Conservation (phyloP, 768 basidiomycete species). For the Pulveroboletus sp. region DNA sequence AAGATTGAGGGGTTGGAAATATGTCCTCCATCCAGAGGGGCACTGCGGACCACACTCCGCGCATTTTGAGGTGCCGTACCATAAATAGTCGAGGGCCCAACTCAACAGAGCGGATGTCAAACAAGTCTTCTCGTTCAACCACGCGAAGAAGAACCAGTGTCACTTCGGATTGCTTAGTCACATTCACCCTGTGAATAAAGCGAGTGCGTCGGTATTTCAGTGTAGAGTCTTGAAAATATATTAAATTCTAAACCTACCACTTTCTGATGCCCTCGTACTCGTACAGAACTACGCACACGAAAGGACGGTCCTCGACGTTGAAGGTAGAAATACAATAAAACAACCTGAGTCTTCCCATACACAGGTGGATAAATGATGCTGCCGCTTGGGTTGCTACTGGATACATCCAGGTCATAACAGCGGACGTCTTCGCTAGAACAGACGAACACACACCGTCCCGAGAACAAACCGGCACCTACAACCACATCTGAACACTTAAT, state of each 20-base stretch:
- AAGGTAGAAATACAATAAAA: slow-evolving; percentile 9
- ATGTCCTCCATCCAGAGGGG: too few relatives aligned
- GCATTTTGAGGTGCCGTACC: not conserved
- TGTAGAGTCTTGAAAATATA: not conserved
- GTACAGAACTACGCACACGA: slow-evolving; percentile 1
- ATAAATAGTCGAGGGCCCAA: slow-evolving; percentile 2
- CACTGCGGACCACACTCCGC: too few relatives aligned
- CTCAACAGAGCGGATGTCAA: not conserved
- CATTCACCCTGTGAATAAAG: not conserved
- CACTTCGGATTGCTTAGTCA: not conserved
- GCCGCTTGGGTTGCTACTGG: not conserved
- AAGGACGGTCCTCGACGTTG: slow-evolving; percentile 9
- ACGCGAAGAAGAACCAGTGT: slow-evolving; percentile 11
- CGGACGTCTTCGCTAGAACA: slow-evolving; percentile 11
- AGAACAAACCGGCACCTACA: slow-evolving; percentile 3
- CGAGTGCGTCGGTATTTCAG: not conserved
- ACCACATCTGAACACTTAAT: slow-evolving; percentile 10
- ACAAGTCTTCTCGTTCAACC: slow-evolving; percentile 15
- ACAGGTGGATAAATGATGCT: not conserved
- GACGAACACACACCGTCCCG: slow-evolving; percentile 13
- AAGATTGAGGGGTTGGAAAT: too few relatives aligned
- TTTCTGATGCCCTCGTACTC: not conserved
- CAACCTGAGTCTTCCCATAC: not conserved
- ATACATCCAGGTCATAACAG: slow-evolving; percentile 10
- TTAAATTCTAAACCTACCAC: not conserved